Evolutionary conservation across 208 protist genomes (phyloP).

Genomic region (Pavlovales sp.): DNA sequence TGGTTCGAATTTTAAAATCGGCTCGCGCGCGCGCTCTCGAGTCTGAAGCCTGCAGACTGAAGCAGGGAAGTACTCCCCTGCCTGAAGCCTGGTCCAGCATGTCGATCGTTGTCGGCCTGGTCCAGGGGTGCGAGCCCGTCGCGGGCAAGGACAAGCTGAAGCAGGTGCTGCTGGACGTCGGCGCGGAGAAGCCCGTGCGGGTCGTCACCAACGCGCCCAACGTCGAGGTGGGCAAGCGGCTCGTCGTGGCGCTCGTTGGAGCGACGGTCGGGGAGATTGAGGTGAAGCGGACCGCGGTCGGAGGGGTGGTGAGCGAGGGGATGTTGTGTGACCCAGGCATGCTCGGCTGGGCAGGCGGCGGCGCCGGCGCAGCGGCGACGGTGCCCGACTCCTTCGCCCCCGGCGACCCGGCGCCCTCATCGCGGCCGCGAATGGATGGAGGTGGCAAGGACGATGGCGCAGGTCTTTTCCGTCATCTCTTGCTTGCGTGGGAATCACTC

Average conservation of each 20-base stretch:
- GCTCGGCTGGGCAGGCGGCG: slow-evolving; percentile 73
- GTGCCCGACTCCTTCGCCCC: slow-evolving; percentile 55
- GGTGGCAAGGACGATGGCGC: no score
- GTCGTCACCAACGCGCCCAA: slow-evolving; percentile 74
- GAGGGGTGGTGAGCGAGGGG: slow-evolving; percentile 68
- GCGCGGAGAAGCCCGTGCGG: slow-evolving; percentile 56
- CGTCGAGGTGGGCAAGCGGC: slow-evolving; percentile 61
- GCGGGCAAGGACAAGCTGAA: slow-evolving; percentile 66
- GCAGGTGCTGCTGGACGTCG: slow-evolving; percentile 69
- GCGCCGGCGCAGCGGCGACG: slow-evolving; percentile 65
- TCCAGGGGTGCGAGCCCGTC: slow-evolving; percentile 65
- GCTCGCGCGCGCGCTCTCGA: no score
- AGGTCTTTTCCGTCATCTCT: no score
- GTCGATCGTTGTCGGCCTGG: slow-evolving; percentile 60
- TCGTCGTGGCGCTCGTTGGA: slow-evolving; percentile 70
- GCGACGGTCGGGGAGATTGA: slow-evolving; percentile 62
- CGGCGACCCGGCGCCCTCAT: slow-evolving; percentile 37
- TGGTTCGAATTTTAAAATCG: no score
- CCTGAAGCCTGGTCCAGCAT: no score
- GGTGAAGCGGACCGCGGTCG: slow-evolving; percentile 69
- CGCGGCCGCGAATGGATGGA: slow-evolving; percentile 39
- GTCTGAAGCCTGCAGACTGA: no score
- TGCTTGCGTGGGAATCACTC: no score
- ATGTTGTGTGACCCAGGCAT: slow-evolving; percentile 75
- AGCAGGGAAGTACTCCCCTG: no score